Conservation (phyloP, 176 grass and related monocot species). For the Musa beccarii region DNA sequence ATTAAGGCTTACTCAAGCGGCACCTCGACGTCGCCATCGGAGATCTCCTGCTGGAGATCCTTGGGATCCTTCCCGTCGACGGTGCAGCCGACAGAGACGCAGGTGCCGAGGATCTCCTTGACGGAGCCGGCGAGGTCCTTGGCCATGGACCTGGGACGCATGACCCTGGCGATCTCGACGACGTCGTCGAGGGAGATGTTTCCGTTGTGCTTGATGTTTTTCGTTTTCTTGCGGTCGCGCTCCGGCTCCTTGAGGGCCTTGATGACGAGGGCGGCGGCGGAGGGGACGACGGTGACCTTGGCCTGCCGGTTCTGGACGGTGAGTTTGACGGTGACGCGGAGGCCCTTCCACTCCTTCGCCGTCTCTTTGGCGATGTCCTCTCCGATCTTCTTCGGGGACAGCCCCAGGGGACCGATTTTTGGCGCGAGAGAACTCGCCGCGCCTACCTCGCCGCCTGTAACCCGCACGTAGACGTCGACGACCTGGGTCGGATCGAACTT, state of each 20-base stretch:
- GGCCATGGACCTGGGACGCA: constrained; percentile 49
- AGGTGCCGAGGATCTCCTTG: constrained; percentile 69
- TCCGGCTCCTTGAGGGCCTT: constrained; percentile 81
- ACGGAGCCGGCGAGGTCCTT: constrained; percentile 47
- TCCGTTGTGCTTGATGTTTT: constrained; percentile 74
- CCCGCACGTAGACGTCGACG: background rate
- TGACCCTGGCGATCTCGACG: constrained; percentile 51
- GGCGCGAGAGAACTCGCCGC: constrained; percentile 2
- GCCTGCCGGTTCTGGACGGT: constrained; percentile 81
- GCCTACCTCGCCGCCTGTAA: background rate
- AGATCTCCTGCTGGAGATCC: constrained; percentile 60
- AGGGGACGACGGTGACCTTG: constrained; percentile 71
- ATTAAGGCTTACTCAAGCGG: background rate
- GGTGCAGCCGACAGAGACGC: constrained; percentile 62
- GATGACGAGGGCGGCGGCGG: constrained; percentile 72
- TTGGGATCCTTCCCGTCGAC: constrained; percentile 67
- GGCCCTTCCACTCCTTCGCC: constrained; percentile 79
- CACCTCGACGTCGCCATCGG: constrained; percentile 48
- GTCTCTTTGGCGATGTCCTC: constrained; percentile 87
- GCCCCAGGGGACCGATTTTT: constrained; percentile 26
- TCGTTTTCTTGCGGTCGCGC: constrained; percentile 75
- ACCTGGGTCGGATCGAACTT: background rate
- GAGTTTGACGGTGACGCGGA: constrained; percentile 78
- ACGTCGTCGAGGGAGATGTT: constrained; percentile 75
- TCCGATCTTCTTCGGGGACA: constrained; percentile 76